phyloP scores from a whole-genome alignment of 805 yeast genomes.

The Lipomyces sp. region DNA sequence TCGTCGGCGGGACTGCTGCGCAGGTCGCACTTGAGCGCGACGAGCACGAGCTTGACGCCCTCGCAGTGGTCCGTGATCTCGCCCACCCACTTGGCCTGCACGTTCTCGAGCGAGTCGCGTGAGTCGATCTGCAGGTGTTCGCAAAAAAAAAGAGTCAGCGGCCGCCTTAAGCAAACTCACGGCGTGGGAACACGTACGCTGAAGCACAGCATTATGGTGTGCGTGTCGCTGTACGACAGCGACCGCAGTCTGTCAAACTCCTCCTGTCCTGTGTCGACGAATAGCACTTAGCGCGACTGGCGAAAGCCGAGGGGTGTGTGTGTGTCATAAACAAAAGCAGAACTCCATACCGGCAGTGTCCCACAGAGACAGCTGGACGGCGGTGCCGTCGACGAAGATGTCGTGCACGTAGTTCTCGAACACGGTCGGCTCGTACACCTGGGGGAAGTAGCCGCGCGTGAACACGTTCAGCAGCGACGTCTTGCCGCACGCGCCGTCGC shows the following conservation, averaged over 20 bases:
- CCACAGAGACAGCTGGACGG: slow-evolving; percentile 91
- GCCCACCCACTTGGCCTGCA: slow-evolving; percentile 93
- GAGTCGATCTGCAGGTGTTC: slow-evolving; percentile 73
- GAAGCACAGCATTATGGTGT: slow-evolving; percentile 94
- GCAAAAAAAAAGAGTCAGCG: neutral
- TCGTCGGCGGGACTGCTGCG: slow-evolving; percentile 40
- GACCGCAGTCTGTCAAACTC: slow-evolving; percentile 94
- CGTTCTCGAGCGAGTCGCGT: slow-evolving; percentile 89
- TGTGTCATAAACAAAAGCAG: neutral
- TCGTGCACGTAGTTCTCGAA: slow-evolving; percentile 97
- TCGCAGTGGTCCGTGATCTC: slow-evolving; percentile 97
- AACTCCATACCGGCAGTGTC: slow-evolving; percentile 78
- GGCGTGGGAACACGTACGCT: slow-evolving; percentile 11
- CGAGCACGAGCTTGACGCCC: slow-evolving; percentile 89
- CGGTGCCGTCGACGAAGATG: slow-evolving; percentile 90
- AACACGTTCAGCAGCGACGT: slow-evolving; percentile 92
- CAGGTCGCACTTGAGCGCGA: slow-evolving; percentile 91
- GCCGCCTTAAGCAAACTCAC: neutral
- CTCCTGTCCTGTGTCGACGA: slow-evolving; percentile 70
- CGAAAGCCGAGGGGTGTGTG: too few species aligned
- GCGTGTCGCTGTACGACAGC: slow-evolving; percentile 89
- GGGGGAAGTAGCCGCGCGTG: slow-evolving; percentile 96
- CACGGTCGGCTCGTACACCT: slow-evolving; percentile 96
- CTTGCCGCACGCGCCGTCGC: slow-evolving; percentile 81
- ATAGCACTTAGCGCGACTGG: too few species aligned